Conservation (phyloP, 2,329 filamentous ascomycete species). For the Neocucurbitaria cava region DNA sequence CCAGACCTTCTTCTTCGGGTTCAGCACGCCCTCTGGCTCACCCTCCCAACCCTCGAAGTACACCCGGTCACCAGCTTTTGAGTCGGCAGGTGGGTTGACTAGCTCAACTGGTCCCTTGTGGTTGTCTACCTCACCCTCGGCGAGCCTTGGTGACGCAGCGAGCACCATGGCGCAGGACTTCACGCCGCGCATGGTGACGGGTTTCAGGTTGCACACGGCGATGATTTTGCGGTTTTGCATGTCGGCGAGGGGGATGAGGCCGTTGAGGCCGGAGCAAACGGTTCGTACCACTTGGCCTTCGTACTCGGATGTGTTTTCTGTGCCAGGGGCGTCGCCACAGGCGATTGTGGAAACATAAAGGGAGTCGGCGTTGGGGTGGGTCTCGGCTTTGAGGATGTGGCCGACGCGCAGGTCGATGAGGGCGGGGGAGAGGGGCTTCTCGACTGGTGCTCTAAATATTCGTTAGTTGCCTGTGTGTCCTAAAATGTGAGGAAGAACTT, state of each 20-base stretch:
- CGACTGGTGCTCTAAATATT: slow-evolving; percentile 59
- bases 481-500: slow-evolving; percentile 10
- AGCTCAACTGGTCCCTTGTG: slow-evolving; percentile 93
- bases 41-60: slow-evolving; percentile 95
- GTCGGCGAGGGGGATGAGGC: slow-evolving; percentile 87
- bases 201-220: slow-evolving; percentile 97
- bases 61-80: slow-evolving; percentile 84
- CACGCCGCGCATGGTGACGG: slow-evolving; percentile 96
- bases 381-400: slow-evolving; percentile 94
- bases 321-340: slow-evolving; percentile 84
- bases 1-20: slow-evolving; percentile 99
- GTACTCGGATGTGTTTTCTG: slow-evolving; percentile 88
- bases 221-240: slow-evolving; percentile 98
- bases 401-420: slow-evolving; percentile 96
- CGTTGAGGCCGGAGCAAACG: slow-evolving; percentile 96
- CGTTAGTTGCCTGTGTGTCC: slow-evolving; percentile 19
- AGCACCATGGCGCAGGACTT: slow-evolving; percentile 89
- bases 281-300: slow-evolving; percentile 92
- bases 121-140: slow-evolving; percentile 77
- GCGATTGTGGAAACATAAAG: slow-evolving; percentile 95
- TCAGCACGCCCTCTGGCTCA: slow-evolving; percentile 89
- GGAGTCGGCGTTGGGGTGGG: slow-evolving; percentile 96
- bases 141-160: slow-evolving; percentile 83
- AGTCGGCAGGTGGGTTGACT: slow-evolving; percentile 78
- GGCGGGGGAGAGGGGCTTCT: slow-evolving; percentile 79